Base-by-base conservation (phyloP, 2,329 filamentous ascomycete genomes). In the Colletotrichum acutatum region DNA sequence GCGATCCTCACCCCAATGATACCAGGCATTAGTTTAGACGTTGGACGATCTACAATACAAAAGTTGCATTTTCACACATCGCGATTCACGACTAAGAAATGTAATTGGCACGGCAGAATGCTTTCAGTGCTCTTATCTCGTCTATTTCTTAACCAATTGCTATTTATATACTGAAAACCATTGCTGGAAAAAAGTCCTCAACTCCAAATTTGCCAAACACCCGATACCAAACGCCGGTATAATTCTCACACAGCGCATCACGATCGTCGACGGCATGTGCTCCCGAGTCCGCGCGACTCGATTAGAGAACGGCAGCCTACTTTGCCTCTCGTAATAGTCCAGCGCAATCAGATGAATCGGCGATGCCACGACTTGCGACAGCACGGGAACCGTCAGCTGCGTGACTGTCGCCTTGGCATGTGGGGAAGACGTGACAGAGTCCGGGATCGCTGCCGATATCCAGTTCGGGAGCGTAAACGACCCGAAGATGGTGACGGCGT, bases 1-100 rank as follows among this genome's bases (percentile, higher is more conserved):
- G 76, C 0, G 77, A 76, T 1, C 71, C 77, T 12, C 84, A 86
- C 75, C 79, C 85, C 0, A 86, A 86, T 65, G 83, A 86, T 72
- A 86, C 83, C 0, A 68, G 70, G 9, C 65, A 54, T 22, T 65
- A 24, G 2, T 3, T 19, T 8, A 8, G 37, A 42, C 2, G 16
- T 42, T 19, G 37, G 16, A 42, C 7, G 19, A 42, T 14, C 16
- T 19, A 19, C 2, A 4, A 42, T 19, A 19, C 37, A 42, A 42
- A 19, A 7, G 2, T 8, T 42, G 37, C 16, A 42, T 42, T 14
- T 42, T 19, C 16, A 42, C 5, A 4, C 37, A 42, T 42, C 1
- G 16, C 37, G 37, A 42, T 19, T 7, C 16, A 7, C 37, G 5
- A 19, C 37, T 8, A 6, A 42, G 37, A 42, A 42, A 7, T 19